Evolutionary conservation across 2,329 filamentous ascomycete species (phyloP).

Genomic region (Elsinoe fawcettii): DNA sequence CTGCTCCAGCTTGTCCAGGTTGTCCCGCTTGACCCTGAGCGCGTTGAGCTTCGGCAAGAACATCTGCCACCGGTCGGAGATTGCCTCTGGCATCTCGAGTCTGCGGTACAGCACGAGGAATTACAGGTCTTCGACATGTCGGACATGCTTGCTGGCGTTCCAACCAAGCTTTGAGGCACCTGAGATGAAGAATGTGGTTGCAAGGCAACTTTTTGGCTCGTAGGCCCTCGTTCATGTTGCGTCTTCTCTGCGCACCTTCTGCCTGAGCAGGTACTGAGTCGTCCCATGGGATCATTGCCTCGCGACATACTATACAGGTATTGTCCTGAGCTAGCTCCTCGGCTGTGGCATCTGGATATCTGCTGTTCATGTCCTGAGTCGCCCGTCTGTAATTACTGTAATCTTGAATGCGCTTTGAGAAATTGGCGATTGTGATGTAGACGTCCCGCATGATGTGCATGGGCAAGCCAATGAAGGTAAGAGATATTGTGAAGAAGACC

Average conservation of each 20-base stretch:
- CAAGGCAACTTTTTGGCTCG: constrained; percentile 94
- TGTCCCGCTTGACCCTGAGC: constrained; percentile 29
- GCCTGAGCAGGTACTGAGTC: constrained; percentile 37
- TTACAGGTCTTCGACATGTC: constrained; percentile 78
- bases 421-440: constrained; percentile 87
- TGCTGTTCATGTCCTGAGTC: constrained; percentile 83
- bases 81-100: constrained; percentile 10
- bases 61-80: not conserved
- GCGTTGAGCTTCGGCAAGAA: constrained; percentile 1
- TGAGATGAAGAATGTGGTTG: constrained; percentile 88
- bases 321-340: constrained; percentile 81
- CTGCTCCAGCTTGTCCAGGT: constrained; percentile 19
- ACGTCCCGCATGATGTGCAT: constrained; percentile 96
- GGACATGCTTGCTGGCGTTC: constrained; percentile 96
- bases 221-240: constrained; percentile 62
- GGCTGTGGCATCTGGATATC: constrained; percentile 80
- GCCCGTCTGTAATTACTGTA: constrained; percentile 86
- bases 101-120: constrained; percentile 21
- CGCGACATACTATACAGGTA: constrained; percentile 94
- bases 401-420: constrained; percentile 80
- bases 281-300: constrained; percentile 83
- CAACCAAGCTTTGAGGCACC: constrained; percentile 92
- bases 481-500: constrained; percentile 85
- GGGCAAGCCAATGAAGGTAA: constrained; percentile 88
- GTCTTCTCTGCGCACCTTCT: constrained; percentile 16